A percentile compares a stretch with the other conserved stretches of the same genome.
phyloP scores from a whole-genome alignment of 2,329 filamentous ascomycete species.

The Tolypocladium album region DNA sequence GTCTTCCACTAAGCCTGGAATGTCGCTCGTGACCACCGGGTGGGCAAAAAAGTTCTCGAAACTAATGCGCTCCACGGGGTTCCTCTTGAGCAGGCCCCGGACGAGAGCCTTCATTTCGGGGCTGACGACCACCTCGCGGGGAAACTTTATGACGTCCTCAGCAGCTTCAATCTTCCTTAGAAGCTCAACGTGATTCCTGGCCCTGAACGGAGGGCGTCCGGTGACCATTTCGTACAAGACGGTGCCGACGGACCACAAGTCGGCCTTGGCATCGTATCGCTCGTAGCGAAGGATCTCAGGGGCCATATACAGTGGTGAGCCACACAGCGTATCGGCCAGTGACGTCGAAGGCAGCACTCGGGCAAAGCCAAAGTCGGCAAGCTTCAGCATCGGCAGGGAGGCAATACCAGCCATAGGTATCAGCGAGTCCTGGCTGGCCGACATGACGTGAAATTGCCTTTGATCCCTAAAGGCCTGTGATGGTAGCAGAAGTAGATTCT shows the following conservation, averaged over 20 bases:
- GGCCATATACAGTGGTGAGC: constrained; percentile 96
- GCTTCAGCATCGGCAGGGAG: constrained; percentile 89
- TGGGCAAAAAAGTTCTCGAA: constrained; percentile 81
- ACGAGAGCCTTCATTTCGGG: constrained; percentile 73
- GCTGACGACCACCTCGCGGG: constrained; percentile 59
- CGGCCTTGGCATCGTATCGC: constrained; percentile 92
- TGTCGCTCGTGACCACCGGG: constrained; percentile 59
- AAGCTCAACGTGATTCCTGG: constrained; percentile 88
- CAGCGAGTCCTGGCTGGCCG: constrained; percentile 67
- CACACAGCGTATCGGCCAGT: constrained; percentile 90
- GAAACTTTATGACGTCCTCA: constrained; percentile 78
- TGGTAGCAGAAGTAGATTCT: constrained; percentile 86
- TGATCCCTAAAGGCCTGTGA: constrained; percentile 59
- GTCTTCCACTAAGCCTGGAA: constrained; percentile 72
- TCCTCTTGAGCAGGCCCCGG: constrained; percentile 70
- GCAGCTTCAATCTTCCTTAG: constrained; percentile 83
- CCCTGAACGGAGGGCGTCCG: constrained; percentile 81
- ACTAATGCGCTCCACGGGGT: constrained; percentile 71
- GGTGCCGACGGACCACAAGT: constrained; percentile 95
- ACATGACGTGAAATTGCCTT: constrained; percentile 49
- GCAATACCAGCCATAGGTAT: constrained; percentile 71
- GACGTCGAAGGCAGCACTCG: constrained; percentile 83
- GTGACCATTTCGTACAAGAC: constrained; percentile 94
- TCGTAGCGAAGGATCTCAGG: constrained; percentile 96
- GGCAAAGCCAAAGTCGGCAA: constrained; percentile 98